These are phyloP conservation scores for Xerocomus tenax DNA, from an alignment of 1,284 basidiomycete species.

Conservation along the genomic window DNA sequence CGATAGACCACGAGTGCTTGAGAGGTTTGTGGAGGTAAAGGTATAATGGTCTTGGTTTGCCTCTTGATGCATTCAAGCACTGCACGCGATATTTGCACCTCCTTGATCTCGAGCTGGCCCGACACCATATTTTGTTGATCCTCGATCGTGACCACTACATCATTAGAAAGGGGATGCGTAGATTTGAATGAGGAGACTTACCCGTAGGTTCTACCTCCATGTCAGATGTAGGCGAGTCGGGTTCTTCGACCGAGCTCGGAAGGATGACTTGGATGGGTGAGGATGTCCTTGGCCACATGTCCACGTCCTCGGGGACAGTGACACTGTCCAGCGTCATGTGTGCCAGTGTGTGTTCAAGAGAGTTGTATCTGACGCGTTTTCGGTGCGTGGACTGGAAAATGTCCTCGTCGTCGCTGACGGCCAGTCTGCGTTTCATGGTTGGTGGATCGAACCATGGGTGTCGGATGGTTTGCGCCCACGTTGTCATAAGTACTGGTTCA, in stretches of 20 bases:
- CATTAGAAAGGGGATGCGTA: not conserved
- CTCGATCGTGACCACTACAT: conserved; percentile 2
- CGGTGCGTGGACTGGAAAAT: conserved; percentile 19
- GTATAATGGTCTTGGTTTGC: conserved; percentile 21
- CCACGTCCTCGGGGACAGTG: conserved; percentile 12
- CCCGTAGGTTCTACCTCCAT: conserved; percentile 57
- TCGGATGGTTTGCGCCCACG: conserved; percentile 29
- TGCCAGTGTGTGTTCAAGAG: conserved; percentile 53
- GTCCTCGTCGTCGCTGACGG: conserved; percentile 20
- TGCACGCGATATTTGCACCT: conserved; percentile 34
- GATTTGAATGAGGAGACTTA: conserved; percentile 8
- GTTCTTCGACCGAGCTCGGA: conserved; percentile 43
- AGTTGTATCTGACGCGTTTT: conserved; percentile 45
- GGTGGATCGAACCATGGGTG: conserved; percentile 51
- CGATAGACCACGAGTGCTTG: conserved; percentile 55
- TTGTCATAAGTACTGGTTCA: conserved; percentile 17
- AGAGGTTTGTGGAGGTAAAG: conserved; percentile 24
- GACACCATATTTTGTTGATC: conserved; percentile 41
- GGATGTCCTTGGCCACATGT: conserved; percentile 10
- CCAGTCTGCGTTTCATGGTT: conserved; percentile 43
- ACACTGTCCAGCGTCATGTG: conserved; percentile 37
- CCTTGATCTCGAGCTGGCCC: conserved; percentile 17
- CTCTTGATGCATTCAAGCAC: conserved; percentile 41
- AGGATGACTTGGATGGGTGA: conserved; percentile 20
- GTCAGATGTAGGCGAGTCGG: conserved; percentile 29